phyloP scores from a whole-genome alignment of 805 yeast species.

The Suhomyces sp. region DNA sequence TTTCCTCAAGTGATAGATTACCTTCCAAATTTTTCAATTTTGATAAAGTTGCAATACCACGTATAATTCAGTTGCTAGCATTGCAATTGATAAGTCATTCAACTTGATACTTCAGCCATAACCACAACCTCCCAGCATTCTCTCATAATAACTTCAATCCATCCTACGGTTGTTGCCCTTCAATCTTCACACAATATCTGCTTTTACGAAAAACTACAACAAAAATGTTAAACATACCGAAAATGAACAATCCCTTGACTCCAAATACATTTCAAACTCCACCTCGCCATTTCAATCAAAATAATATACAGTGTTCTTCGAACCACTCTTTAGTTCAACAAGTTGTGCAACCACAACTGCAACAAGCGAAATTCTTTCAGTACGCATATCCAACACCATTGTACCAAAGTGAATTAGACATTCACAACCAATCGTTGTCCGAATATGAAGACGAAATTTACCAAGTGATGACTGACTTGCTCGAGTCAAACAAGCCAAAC shows the following conservation, averaged over 20 bases:
- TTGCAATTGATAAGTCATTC: neutral
- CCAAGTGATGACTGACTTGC: constrained; percentile 32
- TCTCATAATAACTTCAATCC: neutral
- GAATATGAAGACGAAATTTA: constrained; percentile 56
- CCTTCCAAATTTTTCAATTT: constrained; percentile 2
- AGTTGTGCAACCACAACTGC: neutral
- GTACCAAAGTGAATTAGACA: constrained; percentile 46
- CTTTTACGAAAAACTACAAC: neutral
- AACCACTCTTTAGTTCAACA: neutral
- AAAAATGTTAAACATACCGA: constrained; percentile 5
- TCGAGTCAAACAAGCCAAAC: constrained; percentile 45
- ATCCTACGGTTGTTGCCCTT: neutral
- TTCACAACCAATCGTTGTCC: constrained; percentile 43
- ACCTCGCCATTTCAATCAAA: constrained; percentile 2
- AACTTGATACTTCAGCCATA: neutral
- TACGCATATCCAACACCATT: constrained; percentile 50
- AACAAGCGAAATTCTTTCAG: constrained; percentile 29
- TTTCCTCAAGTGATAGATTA: neutral
- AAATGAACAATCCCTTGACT: constrained; percentile 6
- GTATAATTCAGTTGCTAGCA: neutral
- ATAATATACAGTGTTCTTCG: neutral
- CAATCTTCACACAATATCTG: neutral
- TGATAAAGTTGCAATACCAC: constrained; percentile 1
- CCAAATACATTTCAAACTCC: constrained; percentile 6
- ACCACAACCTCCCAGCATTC: neutral